Evolutionary conservation across 192 early-diverging fungal genomes (phyloP).

Genomic region (Coemansia sp.): DNA sequence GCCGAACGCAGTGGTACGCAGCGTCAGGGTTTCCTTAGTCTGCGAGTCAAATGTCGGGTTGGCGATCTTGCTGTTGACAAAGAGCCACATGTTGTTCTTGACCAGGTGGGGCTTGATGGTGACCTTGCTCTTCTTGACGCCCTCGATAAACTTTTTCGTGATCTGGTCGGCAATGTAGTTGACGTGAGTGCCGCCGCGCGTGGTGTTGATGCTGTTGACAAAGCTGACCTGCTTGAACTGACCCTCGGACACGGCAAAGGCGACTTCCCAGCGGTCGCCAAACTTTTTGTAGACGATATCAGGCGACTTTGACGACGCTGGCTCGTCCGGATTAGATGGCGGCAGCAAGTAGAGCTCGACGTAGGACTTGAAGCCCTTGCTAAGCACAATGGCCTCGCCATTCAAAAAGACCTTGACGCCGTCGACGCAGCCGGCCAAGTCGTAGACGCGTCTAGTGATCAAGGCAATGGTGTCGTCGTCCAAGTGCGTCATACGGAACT

Average conservation of each 20-base stretch:
- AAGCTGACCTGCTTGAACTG: constrained; percentile 96
- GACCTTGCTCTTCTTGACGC: constrained; percentile 72
- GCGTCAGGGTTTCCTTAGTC: constrained; percentile 94
- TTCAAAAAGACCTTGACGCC: constrained; percentile 89
- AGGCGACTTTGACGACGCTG: constrained; percentile 25
- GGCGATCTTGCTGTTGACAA: constrained; percentile 91
- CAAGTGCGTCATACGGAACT: constrained; percentile 85
- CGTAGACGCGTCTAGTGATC: constrained; percentile 90
- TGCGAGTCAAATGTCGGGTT: constrained; percentile 97
- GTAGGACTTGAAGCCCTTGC: constrained; percentile 87
- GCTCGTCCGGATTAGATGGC: constrained; percentile 22
- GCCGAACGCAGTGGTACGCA: constrained; percentile 73
- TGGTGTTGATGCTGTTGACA: constrained; percentile 95
- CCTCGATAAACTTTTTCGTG: constrained; percentile 64
- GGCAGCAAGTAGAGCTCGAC: constrained; percentile 72
- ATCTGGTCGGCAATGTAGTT: constrained; percentile 82
- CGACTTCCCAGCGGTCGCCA: constrained; percentile 90
- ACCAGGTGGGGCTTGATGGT: constrained; percentile 79
- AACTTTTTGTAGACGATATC: constrained; percentile 73
- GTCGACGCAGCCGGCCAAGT: constrained; percentile 83
- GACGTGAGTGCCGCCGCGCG: constrained; percentile 91
- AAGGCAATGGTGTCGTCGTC: constrained; percentile 86
- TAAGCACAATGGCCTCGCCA: constrained; percentile 73
- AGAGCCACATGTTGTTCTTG: constrained; percentile 89
- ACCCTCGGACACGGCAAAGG: constrained; percentile 88